A percentile compares a stretch with the other conserved stretches of the same genome.
Evolutionary conservation across 2,329 filamentous ascomycete genomes (phyloP).

Genomic region (Aspergillus luchuensis): DNA sequence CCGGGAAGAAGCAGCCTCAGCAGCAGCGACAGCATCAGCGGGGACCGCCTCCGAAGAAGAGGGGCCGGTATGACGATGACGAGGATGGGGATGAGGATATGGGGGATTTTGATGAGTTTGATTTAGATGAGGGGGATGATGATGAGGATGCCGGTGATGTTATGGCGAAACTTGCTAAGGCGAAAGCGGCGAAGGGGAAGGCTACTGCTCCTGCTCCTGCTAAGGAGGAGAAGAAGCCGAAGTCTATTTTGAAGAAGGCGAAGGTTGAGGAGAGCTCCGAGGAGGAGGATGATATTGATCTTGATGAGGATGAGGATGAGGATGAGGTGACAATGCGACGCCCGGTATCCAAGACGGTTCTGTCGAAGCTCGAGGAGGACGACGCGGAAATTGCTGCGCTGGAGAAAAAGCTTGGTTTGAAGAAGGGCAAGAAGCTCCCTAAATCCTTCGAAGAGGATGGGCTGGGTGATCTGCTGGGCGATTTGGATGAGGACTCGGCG

Average conservation of each 20-base stretch:
- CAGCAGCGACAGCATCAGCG: constrained; percentile 16
- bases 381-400: constrained; percentile 85
- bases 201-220: not conserved
- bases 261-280: constrained; percentile 30
- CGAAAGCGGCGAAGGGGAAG: constrained; percentile 15
- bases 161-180: not conserved
- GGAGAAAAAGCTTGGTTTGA: constrained; percentile 85
- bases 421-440: constrained; percentile 71
- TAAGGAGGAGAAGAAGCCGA: constrained; percentile 26
- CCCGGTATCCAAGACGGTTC: constrained; percentile 47
- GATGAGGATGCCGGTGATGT: not conserved
- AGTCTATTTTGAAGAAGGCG: constrained; percentile 42
- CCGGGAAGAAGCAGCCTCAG: constrained; percentile 57
- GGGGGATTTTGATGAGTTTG: constrained; percentile 29
- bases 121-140: constrained; percentile 24
- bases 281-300: constrained; percentile 30
- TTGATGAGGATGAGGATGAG: constrained; percentile 29
- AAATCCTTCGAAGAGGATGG: constrained; percentile 80
- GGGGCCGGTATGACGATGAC: constrained; percentile 10
- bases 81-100: constrained; percentile 31
- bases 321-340: constrained; percentile 8
- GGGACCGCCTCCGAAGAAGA: constrained; percentile 24
- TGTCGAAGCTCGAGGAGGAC: constrained; percentile 71
- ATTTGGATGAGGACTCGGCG: constrained; percentile 59
- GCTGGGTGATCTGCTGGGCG: constrained; percentile 74